phyloP scores from a whole-genome alignment of 78 protist species.

The Dictyostelium firmibasis region DNA sequence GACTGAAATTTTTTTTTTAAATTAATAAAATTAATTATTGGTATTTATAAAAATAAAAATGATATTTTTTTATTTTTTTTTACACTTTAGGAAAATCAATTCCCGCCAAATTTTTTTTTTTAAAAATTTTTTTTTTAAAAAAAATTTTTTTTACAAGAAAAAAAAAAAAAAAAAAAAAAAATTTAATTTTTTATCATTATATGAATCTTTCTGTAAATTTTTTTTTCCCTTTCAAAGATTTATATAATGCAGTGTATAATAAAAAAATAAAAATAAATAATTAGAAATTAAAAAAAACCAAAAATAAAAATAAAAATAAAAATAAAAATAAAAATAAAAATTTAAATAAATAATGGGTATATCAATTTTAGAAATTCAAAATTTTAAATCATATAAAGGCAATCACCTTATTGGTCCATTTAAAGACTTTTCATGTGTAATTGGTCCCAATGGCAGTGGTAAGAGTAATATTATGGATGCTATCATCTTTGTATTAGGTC shows the following conservation, averaged over 20 bases:
- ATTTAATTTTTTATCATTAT: not conserved
- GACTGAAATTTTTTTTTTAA: too few relatives aligned
- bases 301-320: too few relatives aligned
- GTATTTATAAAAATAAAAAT: too few relatives aligned
- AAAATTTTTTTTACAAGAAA: not conserved
- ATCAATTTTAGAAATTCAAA: constrained; percentile 85
- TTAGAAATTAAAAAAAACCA: not conserved
- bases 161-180: not conserved
- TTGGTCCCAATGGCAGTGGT: constrained; percentile 99
- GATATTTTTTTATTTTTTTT: too few relatives aligned
- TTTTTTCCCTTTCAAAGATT: not conserved
- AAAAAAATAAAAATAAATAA: not conserved
- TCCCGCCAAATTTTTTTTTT: not conserved
- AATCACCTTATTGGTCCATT: constrained; percentile 95
- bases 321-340: not conserved
- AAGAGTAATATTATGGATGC: constrained; percentile 98
- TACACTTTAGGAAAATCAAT: too few relatives aligned
- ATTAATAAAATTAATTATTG: too few relatives aligned
- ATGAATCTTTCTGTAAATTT: not conserved
- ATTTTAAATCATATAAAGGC: constrained; percentile 98
- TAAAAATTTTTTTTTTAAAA: not conserved
- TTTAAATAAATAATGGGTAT: constrained; percentile 35
- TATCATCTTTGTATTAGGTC: constrained; percentile 96
- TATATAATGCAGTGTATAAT: not conserved
- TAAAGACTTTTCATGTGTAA: constrained; percentile 92